Evolutionary conservation across 495 filamentous ascomycete genomes (phyloP), one percentile per base, ranked within the genome.

Genomic region (Recurvomyces mirabilis): DNA sequence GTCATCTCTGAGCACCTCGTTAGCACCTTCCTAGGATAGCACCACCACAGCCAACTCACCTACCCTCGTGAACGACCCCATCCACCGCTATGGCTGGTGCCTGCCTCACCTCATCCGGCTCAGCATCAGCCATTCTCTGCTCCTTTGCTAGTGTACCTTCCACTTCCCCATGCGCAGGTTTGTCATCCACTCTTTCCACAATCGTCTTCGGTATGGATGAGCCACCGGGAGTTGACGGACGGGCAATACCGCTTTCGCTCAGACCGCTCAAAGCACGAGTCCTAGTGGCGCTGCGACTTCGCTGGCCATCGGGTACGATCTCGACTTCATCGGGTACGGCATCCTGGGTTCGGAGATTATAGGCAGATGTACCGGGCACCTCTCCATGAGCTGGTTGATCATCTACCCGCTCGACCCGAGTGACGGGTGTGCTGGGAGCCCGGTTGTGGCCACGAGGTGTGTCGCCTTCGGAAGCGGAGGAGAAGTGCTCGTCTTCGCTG

Each of bases 111-210:
- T 74, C 69, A 58, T 95, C 91, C 11, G 91, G 91, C 29, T 78
- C 73, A 20, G 89, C 88, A 68, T 96, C 89, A 15, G 75, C 78
- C 53, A 77, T 78, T 41, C 85, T 77, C 60, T 79, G 66, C 39
- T 79, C 67, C 59, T 85, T 82, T 35, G 84, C 87, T 36, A 71
- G 64, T 2, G 89, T 93, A 13, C 89, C 87, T 17, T 87, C 87
- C 17, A 93, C 73, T 52, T 94, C 88, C 15, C 89, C 88, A 63
- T 93, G 72, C 51, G 82, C 82, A 62, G 79, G 75, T 22, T 65
- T 59, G 24, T 67, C 62, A 46, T 83, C 78, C 35, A 93, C 73
- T 65, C 81, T 85, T 63, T 93, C 85, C 20, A 94, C 83, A 36
- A 88, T 68, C 12, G 81, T 93, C 44, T 66, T 74, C n/a, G 87